Evolutionary conservation across 176 grass and related monocot species (phyloP), one percentile per base, ranked within the genome.

Genomic region (Pharus latifolius): DNA sequence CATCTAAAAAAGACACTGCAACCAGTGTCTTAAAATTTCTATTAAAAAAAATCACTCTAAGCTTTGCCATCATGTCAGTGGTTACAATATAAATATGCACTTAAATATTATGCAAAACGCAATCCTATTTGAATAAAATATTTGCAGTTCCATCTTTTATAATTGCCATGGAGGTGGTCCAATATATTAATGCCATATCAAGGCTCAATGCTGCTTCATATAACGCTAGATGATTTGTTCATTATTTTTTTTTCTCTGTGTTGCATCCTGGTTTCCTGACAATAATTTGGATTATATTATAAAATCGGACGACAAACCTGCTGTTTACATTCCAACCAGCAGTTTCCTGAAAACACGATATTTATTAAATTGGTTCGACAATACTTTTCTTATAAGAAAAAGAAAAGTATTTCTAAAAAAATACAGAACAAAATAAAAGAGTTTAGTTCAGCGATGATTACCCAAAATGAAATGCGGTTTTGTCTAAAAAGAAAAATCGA

Each of bases 241-340:
- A 5, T 49, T 8, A 24, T 23, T 37, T 13, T 43, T 3, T 16
- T 50, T 34, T 58, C 41, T 19, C 14, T 37, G 0, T 0, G 14
- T 27, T 79, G 16, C 65, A 10, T 57, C 27, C 32, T 51, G 24
- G 44, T 31, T 58, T 26, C 62, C 23, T 32, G 64, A 23, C 15
- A 46, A 76, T 70, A 30, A 55, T 56, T 43, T 8, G 19, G 6
- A 37, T 18, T 23, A 31, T 10, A n/a, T 57, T 69, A 42, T 64
- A 63, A 56, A 49, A 14, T 26, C 4, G 7, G 70, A 2, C 10
- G 70, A 49, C 65, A 60, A 59, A 76, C 80, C 48, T 4, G 42
- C 13, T 76, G 77, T 14, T 63, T 31, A 44, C 25, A 63, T 14
- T 27, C 77, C 77, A 71, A 81, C 83, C 65, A 81, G 65, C 83